Evolutionary conservation across 2,329 filamentous ascomycete genomes (phyloP).

Genomic region (Neoascochyta sp.): DNA sequence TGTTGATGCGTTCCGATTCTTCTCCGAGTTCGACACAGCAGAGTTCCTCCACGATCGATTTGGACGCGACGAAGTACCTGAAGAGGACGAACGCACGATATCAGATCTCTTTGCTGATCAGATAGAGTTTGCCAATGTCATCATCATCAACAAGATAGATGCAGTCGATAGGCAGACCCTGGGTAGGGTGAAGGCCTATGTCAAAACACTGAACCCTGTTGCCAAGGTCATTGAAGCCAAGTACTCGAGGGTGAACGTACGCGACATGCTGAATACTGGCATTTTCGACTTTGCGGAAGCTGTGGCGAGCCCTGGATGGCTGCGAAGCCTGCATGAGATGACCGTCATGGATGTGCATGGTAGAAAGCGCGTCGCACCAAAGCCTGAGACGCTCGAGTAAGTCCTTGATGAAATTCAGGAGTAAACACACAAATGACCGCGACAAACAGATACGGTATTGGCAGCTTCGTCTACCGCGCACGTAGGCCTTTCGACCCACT

Average conservation of each 20-base stretch:
- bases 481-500: constrained; percentile 45
- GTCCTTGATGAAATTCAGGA: constrained; percentile 9
- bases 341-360: constrained; percentile 56
- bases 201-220: constrained; percentile 62
- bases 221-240: constrained; percentile 62
- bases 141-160: constrained; percentile 68
- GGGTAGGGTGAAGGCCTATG: constrained; percentile 49
- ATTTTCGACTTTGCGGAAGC: constrained; percentile 63
- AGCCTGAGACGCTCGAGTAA: constrained; percentile 66
- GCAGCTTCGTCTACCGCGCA: constrained; percentile 66
- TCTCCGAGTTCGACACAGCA: constrained; percentile 67
- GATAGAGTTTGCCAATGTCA: constrained; percentile 72
- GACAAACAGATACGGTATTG: constrained; percentile 57
- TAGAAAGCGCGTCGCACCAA: constrained; percentile 57
- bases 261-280: constrained; percentile 62
- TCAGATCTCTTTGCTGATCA: constrained; percentile 74
- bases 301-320: constrained; percentile 64
- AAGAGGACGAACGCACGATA: constrained; percentile 68
- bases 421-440: neutral
- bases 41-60: constrained; percentile 64
- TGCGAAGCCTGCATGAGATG: constrained; percentile 67
- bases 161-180: constrained; percentile 51
- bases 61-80: constrained; percentile 52
- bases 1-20: constrained; percentile 69
- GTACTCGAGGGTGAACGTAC: constrained; percentile 58